Evolutionary conservation across 805 yeast species (phyloP).

Genomic region (Kazachstania martiniae): DNA sequence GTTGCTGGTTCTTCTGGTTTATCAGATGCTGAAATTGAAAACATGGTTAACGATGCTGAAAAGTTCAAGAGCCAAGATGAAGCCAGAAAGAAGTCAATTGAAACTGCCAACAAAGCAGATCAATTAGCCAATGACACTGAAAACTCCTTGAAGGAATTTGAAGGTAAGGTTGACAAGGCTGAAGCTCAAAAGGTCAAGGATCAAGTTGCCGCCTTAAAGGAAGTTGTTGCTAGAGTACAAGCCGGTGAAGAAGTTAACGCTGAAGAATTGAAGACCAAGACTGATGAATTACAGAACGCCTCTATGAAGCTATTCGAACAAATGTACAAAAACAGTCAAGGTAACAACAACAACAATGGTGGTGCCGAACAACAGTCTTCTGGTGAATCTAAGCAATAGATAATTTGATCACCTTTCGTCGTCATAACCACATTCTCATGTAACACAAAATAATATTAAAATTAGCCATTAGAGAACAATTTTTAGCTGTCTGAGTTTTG

Average conservation of each 20-base stretch:
- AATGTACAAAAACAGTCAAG: conserved; percentile 33
- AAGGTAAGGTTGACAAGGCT: conserved; percentile 43
- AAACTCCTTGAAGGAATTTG: conserved; percentile 66
- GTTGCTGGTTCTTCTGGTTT: conserved; percentile 94
- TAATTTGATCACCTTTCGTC: background rate
- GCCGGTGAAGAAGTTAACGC: conserved; percentile 46
- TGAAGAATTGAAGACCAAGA: conserved; percentile 55
- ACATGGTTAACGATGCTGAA: conserved; percentile 86
- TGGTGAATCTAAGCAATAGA: conserved; percentile 3
- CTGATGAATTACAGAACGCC: conserved; percentile 65
- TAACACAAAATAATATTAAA: no score
- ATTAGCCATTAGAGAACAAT: no score
- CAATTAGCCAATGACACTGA: conserved; percentile 81
- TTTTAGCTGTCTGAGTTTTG: no score
- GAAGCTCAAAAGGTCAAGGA: conserved; percentile 39
- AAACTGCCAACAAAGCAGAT: conserved; percentile 69
- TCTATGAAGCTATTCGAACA: conserved; percentile 70
- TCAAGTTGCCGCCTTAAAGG: conserved; percentile 48
- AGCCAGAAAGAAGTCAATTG: conserved; percentile 74
- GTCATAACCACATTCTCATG: background rate
- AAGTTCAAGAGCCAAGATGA: conserved; percentile 80
- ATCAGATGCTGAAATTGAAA: conserved; percentile 80
- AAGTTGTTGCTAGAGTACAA: conserved; percentile 54
- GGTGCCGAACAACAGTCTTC: no score
- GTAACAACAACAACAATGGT: conserved; percentile 12